A percentile compares a stretch with the other conserved stretches of the same genome.
phyloP scores from a whole-genome alignment of 2,329 filamentous ascomycete species.

The Stachybotrys echinatus region DNA sequence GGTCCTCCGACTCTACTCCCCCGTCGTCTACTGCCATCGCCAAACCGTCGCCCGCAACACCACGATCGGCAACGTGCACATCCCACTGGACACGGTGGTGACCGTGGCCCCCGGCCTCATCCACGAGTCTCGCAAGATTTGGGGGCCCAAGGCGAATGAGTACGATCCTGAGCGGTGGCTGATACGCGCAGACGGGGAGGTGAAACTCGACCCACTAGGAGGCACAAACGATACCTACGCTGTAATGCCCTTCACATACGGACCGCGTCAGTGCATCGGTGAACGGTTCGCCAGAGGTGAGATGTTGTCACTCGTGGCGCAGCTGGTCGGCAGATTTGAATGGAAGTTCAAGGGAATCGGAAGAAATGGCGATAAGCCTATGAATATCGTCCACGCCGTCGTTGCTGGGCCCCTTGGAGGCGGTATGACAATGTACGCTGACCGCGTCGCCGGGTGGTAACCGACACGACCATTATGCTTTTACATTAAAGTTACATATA shows the following conservation, averaged over 20 bases:
- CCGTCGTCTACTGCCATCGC: constrained; percentile 3
- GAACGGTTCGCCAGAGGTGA: neutral
- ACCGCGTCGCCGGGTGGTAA: constrained; percentile 6
- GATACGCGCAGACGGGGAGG: constrained; percentile 2
- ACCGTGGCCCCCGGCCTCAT: neutral
- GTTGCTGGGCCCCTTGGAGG: constrained; percentile 8
- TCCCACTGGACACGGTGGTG: constrained; percentile 1
- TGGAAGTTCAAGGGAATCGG: constrained; percentile 10
- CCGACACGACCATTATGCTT: no score
- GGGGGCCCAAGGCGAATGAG: neutral
- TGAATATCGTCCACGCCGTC: constrained; percentile 6
- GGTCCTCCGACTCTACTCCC: constrained; percentile 6
- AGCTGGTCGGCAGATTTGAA: constrained; percentile 4
- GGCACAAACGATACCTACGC: constrained; percentile 7
- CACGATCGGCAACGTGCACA: neutral
- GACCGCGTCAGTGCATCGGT: neutral
- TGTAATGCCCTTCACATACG: constrained; percentile 1
- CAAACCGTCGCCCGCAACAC: neutral
- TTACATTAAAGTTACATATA: no score
- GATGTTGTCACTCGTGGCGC: constrained; percentile 1
- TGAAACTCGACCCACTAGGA: constrained; percentile 8
- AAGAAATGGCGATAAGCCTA: constrained; percentile 5
- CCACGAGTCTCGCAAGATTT: constrained; percentile 1
- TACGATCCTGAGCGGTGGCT: constrained; percentile 8
- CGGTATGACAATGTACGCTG: constrained; percentile 7